These are phyloP conservation scores for Starmerella etchellsii DNA, from an alignment of 805 yeast species.

Conservation along the genomic window DNA sequence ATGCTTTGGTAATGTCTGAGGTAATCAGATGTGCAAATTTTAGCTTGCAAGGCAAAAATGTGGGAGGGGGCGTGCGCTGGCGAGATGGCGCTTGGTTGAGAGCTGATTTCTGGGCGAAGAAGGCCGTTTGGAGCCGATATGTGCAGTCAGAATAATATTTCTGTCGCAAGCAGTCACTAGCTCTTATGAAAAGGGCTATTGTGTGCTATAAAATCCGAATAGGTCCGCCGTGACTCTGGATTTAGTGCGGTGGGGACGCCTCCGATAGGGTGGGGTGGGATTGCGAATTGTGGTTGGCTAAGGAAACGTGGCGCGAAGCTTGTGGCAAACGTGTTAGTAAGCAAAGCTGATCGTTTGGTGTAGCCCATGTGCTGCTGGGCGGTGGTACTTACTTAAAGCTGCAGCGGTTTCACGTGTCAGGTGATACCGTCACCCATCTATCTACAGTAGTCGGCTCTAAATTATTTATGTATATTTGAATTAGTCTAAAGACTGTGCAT, in stretches of 20 bases:
- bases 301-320: no score
- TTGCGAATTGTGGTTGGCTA: background rate
- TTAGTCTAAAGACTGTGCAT: no score
- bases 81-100: background rate
- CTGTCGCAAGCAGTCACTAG: no score
- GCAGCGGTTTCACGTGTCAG: no score
- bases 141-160: background rate
- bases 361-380: no score
- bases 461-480: no score
- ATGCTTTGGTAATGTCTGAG: background rate
- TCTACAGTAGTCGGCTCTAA: no score
- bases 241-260: background rate
- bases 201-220: background rate
- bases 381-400: no score
- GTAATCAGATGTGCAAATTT: background rate
- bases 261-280: background rate
- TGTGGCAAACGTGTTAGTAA: no score
- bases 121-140: background rate
- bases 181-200: background rate
- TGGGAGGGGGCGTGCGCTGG: background rate
- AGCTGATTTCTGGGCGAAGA: background rate
- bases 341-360: background rate
- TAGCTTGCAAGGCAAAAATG: background rate
- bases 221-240: background rate
- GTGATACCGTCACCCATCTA: no score